Base-by-base conservation (phyloP, 257 asterid species). In the Lycium ferocissimum region DNA sequence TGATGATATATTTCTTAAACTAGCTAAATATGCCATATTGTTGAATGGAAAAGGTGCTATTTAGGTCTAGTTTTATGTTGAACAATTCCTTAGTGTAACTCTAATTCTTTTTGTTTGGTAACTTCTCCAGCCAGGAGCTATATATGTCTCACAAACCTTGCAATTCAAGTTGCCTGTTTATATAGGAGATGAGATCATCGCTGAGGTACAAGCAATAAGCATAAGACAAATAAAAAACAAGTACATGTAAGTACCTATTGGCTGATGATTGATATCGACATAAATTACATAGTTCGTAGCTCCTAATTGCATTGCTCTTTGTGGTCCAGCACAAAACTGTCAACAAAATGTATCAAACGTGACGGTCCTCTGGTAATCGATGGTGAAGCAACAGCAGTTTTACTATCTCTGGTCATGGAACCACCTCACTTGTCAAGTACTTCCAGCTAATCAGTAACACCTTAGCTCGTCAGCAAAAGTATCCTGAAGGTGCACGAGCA, bases 151-250 rank as follows among this genome's bases (percentile, higher is more conserved):
- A 83, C 98, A 95, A 59, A 89, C 86, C 1, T 69, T 96, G 92
- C 93, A 95, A 3, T 96, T 95, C 80, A 92, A 86, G 87, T 58
- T 86, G n/a, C 98, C 98, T 0, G 97, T 91, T 35, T 94, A 91
- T 53, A 90, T 92, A 4, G 97, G 95, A 35, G 98, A 94, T 57
- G 85, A 85, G 84, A 91, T 96, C 83, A 84, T 73, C 40, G 94
- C 95, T 79, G 90, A 90, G 87, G 92, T 96, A 56, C 87, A 83
- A 63, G 95, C 97, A 57, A 89, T 65, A 85, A 84, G 47, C 83
- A 91, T 94, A 7, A 90, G 91, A 51, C 89, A 87, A 71, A 57
- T 91, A 33, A 93, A 90, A 67, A 87, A 85, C 11, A 93, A 89
- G 81, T 87, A 90, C 83, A 75, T 92, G 98, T 95, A 83, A 83